phyloP scores from a whole-genome alignment of 2,329 filamentous ascomycete genomes.

The Lasiodiplodia citricola region DNA sequence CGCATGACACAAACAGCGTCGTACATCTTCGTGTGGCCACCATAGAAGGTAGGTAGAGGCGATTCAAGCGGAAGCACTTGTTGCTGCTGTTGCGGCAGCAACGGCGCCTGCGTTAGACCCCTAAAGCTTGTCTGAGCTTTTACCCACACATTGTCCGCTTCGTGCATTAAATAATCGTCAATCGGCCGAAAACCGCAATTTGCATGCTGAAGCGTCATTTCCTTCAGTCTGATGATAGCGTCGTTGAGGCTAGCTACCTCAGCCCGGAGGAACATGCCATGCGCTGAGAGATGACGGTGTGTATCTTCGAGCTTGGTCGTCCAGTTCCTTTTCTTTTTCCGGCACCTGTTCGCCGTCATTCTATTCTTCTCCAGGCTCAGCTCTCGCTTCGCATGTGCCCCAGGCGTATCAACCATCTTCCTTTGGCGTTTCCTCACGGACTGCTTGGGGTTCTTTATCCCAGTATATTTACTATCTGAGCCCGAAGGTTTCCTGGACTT shows the following conservation, averaged over 20 bases:
- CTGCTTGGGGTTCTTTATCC: not conserved
- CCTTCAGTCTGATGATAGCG: not conserved
- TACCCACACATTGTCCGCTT: not conserved
- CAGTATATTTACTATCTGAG: too few species aligned
- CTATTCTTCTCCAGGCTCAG: slow-evolving; percentile 70
- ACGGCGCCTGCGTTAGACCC: too few species aligned
- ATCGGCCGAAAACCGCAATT: slow-evolving; percentile 6
- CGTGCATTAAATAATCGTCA: slow-evolving; percentile 30
- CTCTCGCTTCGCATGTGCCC: slow-evolving; percentile 50
- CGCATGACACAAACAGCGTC: too few species aligned
- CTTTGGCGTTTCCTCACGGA: too few species aligned
- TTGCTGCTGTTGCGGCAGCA: too few species aligned
- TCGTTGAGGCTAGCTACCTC: not conserved
- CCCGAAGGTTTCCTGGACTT: too few species aligned
- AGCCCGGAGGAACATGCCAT: slow-evolving; percentile 36
- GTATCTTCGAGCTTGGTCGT: slow-evolving; percentile 51
- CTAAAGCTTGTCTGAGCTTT: not conserved
- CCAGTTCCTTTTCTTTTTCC: slow-evolving; percentile 65
- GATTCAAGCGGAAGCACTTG: not conserved
- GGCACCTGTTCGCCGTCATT: slow-evolving; percentile 70
- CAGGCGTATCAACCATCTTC: not conserved
- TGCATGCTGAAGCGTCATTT: slow-evolving; percentile 36
- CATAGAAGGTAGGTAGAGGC: not conserved
- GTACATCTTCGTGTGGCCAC: too few species aligned
- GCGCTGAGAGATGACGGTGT: slow-evolving; percentile 35